Evolutionary conservation across 371 early-diverging fungal species (phyloP).

Genomic region (Fennellomyces sp.): DNA sequence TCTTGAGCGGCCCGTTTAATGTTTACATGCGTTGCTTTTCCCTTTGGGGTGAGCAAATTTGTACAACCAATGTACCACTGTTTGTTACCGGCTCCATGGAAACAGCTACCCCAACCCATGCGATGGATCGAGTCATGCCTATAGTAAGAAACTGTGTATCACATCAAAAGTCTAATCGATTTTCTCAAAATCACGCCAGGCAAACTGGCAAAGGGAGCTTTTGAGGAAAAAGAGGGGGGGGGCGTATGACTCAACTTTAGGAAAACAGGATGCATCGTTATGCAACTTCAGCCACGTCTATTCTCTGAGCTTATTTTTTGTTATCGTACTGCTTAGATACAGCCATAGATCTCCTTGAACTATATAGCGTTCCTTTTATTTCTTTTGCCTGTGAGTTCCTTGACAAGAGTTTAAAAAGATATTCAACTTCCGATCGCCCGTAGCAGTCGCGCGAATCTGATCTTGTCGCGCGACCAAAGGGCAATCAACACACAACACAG

Average conservation of each 20-base stretch:
- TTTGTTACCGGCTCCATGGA: no score
- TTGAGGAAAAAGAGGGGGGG: background rate
- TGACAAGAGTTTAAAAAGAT: background rate
- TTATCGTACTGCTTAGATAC: no score
- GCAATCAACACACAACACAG: background rate
- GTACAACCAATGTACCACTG: background rate
- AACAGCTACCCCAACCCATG: background rate
- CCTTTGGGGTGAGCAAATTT: background rate
- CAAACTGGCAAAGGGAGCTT: no score
- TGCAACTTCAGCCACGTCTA: background rate
- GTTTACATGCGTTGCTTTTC: no score
- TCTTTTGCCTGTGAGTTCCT: no score
- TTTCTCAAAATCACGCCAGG: background rate
- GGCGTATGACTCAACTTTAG: background rate
- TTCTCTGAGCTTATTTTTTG: no score
- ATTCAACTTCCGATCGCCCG: background rate
- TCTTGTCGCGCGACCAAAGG: background rate
- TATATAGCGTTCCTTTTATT: no score
- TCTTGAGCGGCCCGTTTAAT: no score
- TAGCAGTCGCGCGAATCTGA: background rate
- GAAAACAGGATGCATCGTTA: background rate
- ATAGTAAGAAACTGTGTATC: background rate
- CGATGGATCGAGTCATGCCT: background rate
- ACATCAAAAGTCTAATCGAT: background rate
- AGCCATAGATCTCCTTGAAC: no score